Conservation (phyloP, 164 flowering plant genomes). For the Warburgia ugandensis region DNA sequence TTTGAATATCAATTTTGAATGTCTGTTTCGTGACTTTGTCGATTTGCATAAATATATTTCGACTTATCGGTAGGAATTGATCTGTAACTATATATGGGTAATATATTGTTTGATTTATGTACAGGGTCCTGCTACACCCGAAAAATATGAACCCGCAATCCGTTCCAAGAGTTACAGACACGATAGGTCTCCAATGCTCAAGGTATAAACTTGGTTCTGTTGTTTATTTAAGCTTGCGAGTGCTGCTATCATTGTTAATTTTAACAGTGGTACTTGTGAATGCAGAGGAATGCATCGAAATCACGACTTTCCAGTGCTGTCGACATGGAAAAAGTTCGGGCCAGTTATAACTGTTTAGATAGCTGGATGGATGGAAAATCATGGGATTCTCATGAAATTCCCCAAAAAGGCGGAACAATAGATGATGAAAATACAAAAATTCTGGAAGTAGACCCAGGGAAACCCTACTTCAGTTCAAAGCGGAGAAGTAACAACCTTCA, state of each 20-base stretch:
- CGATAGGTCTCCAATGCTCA: background rate
- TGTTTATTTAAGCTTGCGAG: background rate
- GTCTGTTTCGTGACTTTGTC: background rate
- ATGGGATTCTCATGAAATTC: conserved; percentile 17
- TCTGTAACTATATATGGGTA: background rate
- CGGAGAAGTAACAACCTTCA: conserved; percentile 16
- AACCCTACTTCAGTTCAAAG: conserved; percentile 38
- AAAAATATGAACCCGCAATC: conserved; percentile 18
- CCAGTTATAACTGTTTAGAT: conserved; percentile 39
- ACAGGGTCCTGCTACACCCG: conserved; percentile 39
- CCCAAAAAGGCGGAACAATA: conserved; percentile 11
- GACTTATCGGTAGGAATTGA: background rate
- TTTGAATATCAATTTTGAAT: background rate
- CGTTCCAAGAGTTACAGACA: background rate
- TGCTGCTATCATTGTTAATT: background rate
- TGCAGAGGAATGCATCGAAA: conserved; percentile 47
- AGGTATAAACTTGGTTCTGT: background rate
- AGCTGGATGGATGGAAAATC: conserved; percentile 42
- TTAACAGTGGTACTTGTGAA: background rate
- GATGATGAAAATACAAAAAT: conserved; percentile 67
- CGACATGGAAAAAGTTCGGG: conserved; percentile 13
- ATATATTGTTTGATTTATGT: background rate
- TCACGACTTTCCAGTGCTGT: conserved; percentile 21
- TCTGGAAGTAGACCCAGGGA: conserved; percentile 74
- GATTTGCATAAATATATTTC: background rate